Evolutionary conservation across 1,284 basidiomycete genomes (phyloP).

Genomic region (Thecaphora frezii): DNA sequence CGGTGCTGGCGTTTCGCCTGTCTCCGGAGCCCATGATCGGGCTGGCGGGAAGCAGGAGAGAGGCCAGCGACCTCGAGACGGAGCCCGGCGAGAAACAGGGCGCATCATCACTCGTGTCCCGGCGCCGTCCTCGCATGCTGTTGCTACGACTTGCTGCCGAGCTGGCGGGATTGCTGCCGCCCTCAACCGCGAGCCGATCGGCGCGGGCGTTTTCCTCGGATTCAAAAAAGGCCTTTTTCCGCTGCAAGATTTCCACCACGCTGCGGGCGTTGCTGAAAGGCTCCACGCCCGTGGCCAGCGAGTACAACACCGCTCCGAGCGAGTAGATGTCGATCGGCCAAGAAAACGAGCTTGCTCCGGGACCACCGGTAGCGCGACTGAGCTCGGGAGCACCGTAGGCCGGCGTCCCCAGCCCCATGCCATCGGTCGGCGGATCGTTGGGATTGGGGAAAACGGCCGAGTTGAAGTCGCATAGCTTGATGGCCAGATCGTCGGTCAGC

Average conservation of each 20-base stretch:
- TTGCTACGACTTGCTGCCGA: conserved; percentile 24
- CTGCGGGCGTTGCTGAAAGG: conserved; percentile 46
- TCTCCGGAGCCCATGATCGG: not conserved
- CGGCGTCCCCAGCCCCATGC: conserved; percentile 52
- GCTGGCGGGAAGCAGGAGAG: not conserved
- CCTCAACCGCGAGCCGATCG: conserved; percentile 32
- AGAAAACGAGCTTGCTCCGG: conserved; percentile 30
- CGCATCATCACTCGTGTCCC: not conserved
- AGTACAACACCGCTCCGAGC: conserved; percentile 53
- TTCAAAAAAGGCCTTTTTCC: conserved; percentile 51
- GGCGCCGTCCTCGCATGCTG: conserved; percentile 27
- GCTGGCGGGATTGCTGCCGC: conserved; percentile 30
- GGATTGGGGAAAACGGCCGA: conserved; percentile 55
- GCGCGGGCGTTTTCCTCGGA: conserved; percentile 54
- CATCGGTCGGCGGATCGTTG: conserved; percentile 42
- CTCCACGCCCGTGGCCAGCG: conserved; percentile 50
- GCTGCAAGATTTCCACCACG: conserved; percentile 53
- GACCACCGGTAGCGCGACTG: conserved; percentile 31
- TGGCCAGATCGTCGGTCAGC: conserved; percentile 38
- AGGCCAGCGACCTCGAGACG: not conserved
- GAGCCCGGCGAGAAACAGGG: not conserved
- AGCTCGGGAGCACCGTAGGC: conserved; percentile 56
- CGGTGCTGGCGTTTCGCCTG: conserved; percentile 34
- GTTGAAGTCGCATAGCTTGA: conserved; percentile 57
- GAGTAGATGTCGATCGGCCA: conserved; percentile 54